Evolutionary conservation across 257 asterid genomes (phyloP).

Genomic region (Nicotiana tomentosiformis): DNA sequence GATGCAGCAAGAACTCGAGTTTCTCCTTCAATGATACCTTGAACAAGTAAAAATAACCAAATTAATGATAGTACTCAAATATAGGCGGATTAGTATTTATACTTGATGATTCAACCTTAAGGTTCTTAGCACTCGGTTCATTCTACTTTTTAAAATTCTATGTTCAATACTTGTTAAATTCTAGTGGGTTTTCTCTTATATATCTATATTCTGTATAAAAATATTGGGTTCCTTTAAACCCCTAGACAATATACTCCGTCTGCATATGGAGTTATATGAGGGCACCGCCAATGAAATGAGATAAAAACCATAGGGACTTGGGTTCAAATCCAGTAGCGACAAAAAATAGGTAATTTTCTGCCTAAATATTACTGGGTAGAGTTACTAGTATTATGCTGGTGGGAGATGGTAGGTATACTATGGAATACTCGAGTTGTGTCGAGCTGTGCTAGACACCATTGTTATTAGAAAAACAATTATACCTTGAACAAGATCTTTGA

Average conservation of each 20-base stretch:
- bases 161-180: too few species aligned
- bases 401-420: not conserved
- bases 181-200: too few species aligned
- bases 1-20: conserved; percentile 65
- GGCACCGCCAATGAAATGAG: not conserved
- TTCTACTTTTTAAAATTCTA: too few species aligned
- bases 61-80: not conserved
- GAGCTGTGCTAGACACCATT: not conserved
- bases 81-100: too few species aligned
- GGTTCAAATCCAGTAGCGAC: not conserved
- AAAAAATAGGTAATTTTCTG: not conserved
- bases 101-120: too few species aligned
- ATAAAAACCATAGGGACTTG: too few species aligned
- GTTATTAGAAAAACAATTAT: not conserved
- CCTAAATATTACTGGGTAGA: not conserved
- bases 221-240: too few species aligned
- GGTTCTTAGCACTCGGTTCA: too few species aligned
- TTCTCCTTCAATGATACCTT: conserved; percentile 74
- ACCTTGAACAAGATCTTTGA: conserved; percentile 57
- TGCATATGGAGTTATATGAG: too few species aligned
- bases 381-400: not conserved
- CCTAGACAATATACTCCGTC: too few species aligned
- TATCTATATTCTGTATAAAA: too few species aligned
- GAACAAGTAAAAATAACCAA: conserved; percentile 19
- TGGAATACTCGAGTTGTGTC: not conserved